Base-by-base conservation (phyloP, 108 stramenopile species). In the Discostella pseudostelligera region DNA sequence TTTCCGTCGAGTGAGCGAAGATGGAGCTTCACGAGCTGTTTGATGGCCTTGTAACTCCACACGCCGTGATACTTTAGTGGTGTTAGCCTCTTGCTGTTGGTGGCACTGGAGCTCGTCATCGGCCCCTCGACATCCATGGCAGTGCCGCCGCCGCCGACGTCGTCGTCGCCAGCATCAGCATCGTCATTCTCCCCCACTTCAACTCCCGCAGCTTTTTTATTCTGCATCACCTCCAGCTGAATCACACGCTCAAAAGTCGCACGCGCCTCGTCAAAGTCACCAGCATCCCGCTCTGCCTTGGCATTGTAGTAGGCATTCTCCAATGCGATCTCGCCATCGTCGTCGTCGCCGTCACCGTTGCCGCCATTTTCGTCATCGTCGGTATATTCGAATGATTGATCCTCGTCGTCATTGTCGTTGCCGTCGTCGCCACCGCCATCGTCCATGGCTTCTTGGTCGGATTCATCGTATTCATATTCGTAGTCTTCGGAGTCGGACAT, bases 271-370 rank as follows among this genome's bases (percentile, higher is more conserved):
- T 58, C 61, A 14, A 69, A 63, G 29, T 86, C 78, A 9, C 82
- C 74, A 0, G 75, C 71, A 22, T 89, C 90, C 12, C 88, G 71
- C 17, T 89, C 60, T 0, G 81, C 86, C 78, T 95, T 97, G 78
- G 84, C 89, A 50, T 94, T 93, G 84, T 96, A 97, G 72, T 97
- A 97, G 17, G 74, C 65, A 79, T 96, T 97, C 65, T 97, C 96
- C 17, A 84, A 60, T 22, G 78, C 81, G 20, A 96, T 72, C 16
- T 87, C 89, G 4, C 85, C 81, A 39, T 92, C 92, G 47, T 62
- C 68, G 62, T 90, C 85, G 44, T 91, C 80, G 17, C 70, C 76
- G 13, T 55, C 49, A 1, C 17, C 47, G n/a, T n/a, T n/a, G 26
- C 51, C 51, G 53, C 29, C 44, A 3, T 48, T 10, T 16, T 81